Conservation (phyloP, 495 filamentous ascomycete genomes). For the Ramalina intermedia region DNA sequence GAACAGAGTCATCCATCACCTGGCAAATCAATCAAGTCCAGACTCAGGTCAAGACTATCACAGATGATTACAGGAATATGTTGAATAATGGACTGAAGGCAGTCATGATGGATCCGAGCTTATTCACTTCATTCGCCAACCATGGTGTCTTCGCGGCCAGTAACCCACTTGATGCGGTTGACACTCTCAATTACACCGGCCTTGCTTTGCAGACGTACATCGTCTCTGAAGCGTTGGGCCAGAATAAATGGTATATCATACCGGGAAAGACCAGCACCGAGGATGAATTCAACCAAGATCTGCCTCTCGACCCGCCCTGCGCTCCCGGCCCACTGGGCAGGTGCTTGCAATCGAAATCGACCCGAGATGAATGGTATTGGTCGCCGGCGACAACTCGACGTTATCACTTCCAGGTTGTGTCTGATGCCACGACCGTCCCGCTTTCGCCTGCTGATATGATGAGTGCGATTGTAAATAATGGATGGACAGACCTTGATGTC, state of each 20-base stretch:
- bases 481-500: not conserved
- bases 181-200: no score
- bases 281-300: not conserved
- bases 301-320: not conserved
- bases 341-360: not conserved
- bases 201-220: not conserved
- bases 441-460: not conserved
- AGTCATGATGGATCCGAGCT: conserved; percentile 2
- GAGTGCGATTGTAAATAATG: not conserved
- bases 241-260: not conserved
- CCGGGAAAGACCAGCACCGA: not conserved
- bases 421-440: not conserved
- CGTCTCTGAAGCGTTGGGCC: not conserved
- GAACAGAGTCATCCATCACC: not conserved
- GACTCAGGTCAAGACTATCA: not conserved
- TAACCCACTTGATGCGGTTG: no score
- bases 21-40: conserved; percentile 6
- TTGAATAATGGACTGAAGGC: conserved; percentile 1
- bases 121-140: conserved; percentile 1
- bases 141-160: no score
- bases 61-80: not conserved
- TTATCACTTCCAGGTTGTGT: not conserved
- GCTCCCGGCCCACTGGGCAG: not conserved
- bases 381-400: not conserved
- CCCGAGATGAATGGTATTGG: not conserved